A percentile compares a stretch with the other conserved stretches of the same genome.
Conservation (phyloP, 306 rosid genomes). For the Acacia confusa region DNA sequence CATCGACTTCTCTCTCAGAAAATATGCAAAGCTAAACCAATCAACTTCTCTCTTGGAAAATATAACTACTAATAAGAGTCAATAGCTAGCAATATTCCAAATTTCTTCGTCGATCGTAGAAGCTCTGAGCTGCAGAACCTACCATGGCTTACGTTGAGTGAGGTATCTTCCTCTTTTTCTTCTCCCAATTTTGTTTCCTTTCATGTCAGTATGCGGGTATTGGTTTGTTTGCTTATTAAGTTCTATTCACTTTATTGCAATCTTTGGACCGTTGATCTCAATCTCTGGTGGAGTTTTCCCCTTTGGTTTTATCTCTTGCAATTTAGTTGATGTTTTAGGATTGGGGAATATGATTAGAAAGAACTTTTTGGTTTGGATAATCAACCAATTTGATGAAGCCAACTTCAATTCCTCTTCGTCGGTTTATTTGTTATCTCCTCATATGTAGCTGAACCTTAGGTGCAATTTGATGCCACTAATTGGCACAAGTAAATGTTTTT, state of each 20-base stretch:
- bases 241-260: background rate
- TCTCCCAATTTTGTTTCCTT: background rate
- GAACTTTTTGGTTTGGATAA: too few relatives aligned
- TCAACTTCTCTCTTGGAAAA: too few relatives aligned
- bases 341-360: too few relatives aligned
- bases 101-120: slow-evolving; percentile 21
- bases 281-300: background rate
- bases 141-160: slow-evolving; percentile 58
- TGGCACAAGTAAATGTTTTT: background rate
- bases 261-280: background rate
- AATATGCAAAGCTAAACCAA: too few relatives aligned
- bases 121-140: background rate
- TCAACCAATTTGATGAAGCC: background rate
- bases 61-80: background rate
- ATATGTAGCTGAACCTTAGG: background rate
- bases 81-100: background rate
- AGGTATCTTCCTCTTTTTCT: slow-evolving; percentile 36
- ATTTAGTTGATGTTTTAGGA: background rate
- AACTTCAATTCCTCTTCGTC: background rate
- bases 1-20: too few relatives aligned
- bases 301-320: background rate
- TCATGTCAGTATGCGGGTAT: background rate
- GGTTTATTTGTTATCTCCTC: background rate
- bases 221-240: background rate
- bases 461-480: background rate